These are phyloP conservation scores for Phytophthora boehmeriae DNA, from an alignment of 352 stramenopile genomes.

Conservation along the genomic window DNA sequence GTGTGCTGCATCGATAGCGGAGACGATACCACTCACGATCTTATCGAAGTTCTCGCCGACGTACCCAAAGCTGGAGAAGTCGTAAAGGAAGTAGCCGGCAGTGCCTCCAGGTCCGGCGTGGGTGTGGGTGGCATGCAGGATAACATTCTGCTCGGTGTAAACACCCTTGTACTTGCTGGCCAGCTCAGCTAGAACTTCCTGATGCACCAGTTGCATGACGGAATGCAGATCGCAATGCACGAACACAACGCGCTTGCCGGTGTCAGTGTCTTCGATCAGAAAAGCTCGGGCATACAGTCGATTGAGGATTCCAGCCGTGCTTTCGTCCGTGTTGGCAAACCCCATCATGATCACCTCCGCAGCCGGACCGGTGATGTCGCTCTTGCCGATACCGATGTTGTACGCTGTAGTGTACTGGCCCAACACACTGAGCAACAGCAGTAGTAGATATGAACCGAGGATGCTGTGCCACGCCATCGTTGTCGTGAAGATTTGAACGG, in stretches of 20 bases:
- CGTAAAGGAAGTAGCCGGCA: conserved; percentile 79
- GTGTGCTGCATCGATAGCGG: conserved; percentile 66
- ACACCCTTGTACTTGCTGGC: conserved; percentile 40
- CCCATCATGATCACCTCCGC: conserved; percentile 73
- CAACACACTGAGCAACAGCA: not conserved
- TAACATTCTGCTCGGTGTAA: conserved; percentile 69
- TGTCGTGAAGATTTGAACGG: not conserved
- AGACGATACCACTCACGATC: conserved; percentile 70
- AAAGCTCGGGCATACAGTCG: conserved; percentile 71
- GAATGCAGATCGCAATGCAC: conserved; percentile 60
- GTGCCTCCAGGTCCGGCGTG: conserved; percentile 78
- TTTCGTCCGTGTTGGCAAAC: conserved; percentile 56
- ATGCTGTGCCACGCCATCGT: not conserved
- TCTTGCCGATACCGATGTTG: conserved; percentile 61
- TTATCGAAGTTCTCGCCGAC: conserved; percentile 66
- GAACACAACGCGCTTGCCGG: conserved; percentile 41
- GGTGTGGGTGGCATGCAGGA: conserved; percentile 86
- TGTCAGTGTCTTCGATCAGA: conserved; percentile 54
- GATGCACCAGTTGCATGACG: conserved; percentile 60
- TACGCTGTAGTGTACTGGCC: conserved; percentile 26
- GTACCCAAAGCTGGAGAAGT: conserved; percentile 49
- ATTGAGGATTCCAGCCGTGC: conserved; percentile 58
- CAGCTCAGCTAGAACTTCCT: conserved; percentile 53
- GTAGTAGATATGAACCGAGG: not conserved
- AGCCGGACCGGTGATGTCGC: conserved; percentile 64